Base-by-base conservation (phyloP, 106 monocot species). In the Iris macrosiphon region DNA sequence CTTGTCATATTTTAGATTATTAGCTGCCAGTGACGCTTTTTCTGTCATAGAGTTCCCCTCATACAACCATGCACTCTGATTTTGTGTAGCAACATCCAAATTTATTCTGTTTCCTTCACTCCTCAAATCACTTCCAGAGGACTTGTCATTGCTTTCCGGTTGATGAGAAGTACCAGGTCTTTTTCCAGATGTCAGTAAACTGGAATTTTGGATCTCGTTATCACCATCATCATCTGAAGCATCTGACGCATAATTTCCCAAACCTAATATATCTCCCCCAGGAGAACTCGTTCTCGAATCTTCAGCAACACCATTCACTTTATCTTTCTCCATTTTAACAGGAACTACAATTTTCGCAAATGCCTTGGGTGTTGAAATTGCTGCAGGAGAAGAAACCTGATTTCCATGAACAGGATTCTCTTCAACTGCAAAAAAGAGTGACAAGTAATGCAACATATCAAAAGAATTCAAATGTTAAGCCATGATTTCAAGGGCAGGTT, bases 231-330 rank as follows among this genome's bases (percentile, higher is more conserved):
- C 78, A n/a, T n/a, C n/a, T 40, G 78, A 72, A 49, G 62, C 69
- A 68, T 85, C 85, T 23, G 86, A 81, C 59, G 57, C 77, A 71
- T 87, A 87, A 71, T 65, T 77, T 45, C 64, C 76, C 52, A 87
- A 74, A 65, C 86, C 86, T 66, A 87, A 77, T 55, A 87, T 19
- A 47, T 76, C 52, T 21, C 79, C 81, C 17, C 65, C 60, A 53
- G 65, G 49, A 57, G 73, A 65, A 18, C 37, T 66, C 38, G 49
- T 23, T 26, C 50, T 60, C 41, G 69, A 69, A 39, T 31, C 60
- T 31, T 69, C 55, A 44, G 1, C 34, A 76, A 6, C 23, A 62
- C 38, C 47, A 61, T 54, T 48, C 25, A n/a, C 44, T 4, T 57
- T 42, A 3, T 20, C 55, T 41, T 59, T 47, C 13, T 65, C 57